phyloP scores from a whole-genome alignment of 768 basidiomycete genomes.

The Lentinula raphanica region DNA sequence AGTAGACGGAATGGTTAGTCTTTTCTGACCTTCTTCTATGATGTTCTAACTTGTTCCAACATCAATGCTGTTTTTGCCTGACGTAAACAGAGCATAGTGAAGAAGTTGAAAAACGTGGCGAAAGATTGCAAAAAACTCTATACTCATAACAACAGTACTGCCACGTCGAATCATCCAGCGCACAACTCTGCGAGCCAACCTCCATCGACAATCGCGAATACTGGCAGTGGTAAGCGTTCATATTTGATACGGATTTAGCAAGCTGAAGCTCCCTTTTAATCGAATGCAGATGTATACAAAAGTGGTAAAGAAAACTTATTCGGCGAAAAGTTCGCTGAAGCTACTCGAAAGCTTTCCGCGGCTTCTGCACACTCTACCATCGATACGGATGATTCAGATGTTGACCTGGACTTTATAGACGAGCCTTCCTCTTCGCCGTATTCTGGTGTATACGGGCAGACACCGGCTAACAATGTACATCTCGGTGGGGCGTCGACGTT shows the following conservation, averaged over 20 bases:
- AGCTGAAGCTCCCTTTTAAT: not conserved
- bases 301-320: constrained; percentile 37
- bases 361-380: constrained; percentile 16
- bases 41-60: not conserved
- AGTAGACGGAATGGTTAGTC: constrained; percentile 65
- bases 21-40: not conserved
- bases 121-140: constrained; percentile 73
- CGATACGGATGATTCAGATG: constrained; percentile 57
- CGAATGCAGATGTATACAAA: constrained; percentile 25
- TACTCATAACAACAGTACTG: constrained; percentile 27
- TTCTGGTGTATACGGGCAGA: constrained; percentile 38
- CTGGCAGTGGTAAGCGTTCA: not conserved
- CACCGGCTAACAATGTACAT: constrained; percentile 39
- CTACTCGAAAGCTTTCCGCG: constrained; percentile 32
- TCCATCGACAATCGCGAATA: not conserved
- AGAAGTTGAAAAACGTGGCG: constrained; percentile 76
- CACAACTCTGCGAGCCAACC: constrained; percentile 12
- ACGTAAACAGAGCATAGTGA: constrained; percentile 61
- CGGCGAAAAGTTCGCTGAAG: constrained; percentile 65
- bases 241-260: not conserved
- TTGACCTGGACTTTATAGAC: constrained; percentile 74
- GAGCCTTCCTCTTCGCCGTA: constrained; percentile 26
- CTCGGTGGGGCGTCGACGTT: constrained; percentile 25
- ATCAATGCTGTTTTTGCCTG: not conserved
- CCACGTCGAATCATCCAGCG: constrained; percentile 24